Evolutionary conservation across 176 grass and related monocot genomes (phyloP).

Genomic region (Chrysopogon serrulatus): DNA sequence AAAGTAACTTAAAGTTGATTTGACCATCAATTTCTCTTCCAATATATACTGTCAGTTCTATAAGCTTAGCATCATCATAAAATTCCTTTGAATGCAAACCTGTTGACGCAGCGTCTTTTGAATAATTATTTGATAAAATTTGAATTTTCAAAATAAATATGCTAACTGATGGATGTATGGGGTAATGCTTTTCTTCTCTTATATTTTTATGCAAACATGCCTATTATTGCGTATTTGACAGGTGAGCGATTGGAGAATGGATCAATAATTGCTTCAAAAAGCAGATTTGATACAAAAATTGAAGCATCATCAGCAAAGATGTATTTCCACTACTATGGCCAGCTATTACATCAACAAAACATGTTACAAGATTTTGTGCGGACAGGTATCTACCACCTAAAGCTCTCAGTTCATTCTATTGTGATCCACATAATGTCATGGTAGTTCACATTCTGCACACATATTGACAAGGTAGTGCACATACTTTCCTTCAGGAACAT

Average conservation of each 20-base stretch:
- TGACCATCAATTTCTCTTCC: neutral
- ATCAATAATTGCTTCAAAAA: constrained; percentile 57
- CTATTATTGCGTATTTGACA: constrained; percentile 34
- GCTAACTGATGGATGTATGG: neutral
- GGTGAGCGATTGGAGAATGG: constrained; percentile 78
- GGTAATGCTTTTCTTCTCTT: neutral
- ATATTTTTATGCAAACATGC: neutral
- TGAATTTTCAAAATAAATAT: neutral
- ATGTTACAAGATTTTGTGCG: constrained; percentile 99
- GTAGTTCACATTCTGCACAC: neutral
- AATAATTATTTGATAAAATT: neutral
- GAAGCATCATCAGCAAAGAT: constrained; percentile 95
- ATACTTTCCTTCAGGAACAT: constrained; percentile 70
- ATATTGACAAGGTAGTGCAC: neutral
- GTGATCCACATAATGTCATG: neutral
- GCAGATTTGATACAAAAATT: constrained; percentile 98
- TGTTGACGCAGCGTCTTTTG: neutral
- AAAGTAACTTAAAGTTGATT: neutral
- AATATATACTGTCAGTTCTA: neutral
- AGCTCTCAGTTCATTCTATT: constrained; percentile 12
- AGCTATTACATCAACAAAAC: constrained; percentile 98
- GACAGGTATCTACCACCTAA: constrained; percentile 53
- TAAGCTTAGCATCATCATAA: neutral
- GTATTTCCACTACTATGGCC: constrained; percentile 99
- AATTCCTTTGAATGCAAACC: neutral